These are phyloP conservation scores for Smittium culicis DNA, from an alignment of 371 early-diverging fungal species.

Conservation along the genomic window DNA sequence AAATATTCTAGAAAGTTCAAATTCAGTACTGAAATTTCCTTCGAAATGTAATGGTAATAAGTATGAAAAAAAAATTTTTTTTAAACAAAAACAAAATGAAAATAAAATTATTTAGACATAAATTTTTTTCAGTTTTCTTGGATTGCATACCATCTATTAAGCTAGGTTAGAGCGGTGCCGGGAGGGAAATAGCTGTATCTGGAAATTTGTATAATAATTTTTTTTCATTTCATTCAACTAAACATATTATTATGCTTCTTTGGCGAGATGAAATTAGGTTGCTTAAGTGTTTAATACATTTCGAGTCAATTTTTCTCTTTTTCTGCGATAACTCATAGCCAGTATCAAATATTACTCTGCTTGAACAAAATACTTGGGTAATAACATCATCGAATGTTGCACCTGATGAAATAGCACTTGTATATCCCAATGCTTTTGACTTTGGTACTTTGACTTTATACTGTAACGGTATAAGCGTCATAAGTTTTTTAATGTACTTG, in stretches of 20 bases:
- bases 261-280: not conserved
- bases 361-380: not conserved
- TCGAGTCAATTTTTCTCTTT: not conserved
- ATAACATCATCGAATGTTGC: not conserved
- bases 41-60: not conserved
- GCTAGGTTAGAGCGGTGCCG: not conserved
- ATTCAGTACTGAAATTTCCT: not conserved
- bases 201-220: not conserved
- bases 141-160: not conserved
- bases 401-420: not conserved
- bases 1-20: not conserved
- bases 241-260: not conserved
- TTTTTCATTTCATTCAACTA: not conserved
- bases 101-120: not conserved
- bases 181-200: not conserved
- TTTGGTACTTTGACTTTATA: not conserved
- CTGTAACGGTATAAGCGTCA: not conserved
- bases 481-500: not conserved
- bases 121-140: not conserved
- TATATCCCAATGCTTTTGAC: slow-evolving; percentile 1
- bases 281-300: not conserved
- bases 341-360: not conserved
- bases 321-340: not conserved
- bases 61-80: not conserved
- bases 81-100: not conserved